Conservation (phyloP, 306 rosid genomes). For the Begonia loranthoides region DNA sequence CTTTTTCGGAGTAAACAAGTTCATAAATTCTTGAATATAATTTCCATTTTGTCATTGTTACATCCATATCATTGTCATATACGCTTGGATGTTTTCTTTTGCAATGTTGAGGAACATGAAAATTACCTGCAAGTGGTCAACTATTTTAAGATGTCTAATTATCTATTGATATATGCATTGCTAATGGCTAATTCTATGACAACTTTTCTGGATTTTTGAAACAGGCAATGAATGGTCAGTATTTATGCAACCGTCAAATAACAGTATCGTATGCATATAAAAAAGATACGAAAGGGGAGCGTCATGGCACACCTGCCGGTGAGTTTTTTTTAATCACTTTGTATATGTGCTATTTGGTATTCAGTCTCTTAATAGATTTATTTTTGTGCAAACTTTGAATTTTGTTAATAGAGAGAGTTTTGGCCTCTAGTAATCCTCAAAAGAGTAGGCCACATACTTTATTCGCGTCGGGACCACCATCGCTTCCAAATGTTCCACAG, state of each 20-base stretch:
- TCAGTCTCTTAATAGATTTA: constrained; percentile 2
- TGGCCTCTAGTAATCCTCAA: constrained; percentile 94
- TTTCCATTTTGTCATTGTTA: too few species aligned
- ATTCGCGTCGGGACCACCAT: constrained; percentile 92
- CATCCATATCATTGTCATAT: too few species aligned
- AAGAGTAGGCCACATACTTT: constrained; percentile 93
- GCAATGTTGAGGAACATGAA: too few species aligned
- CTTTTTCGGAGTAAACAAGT: too few species aligned
- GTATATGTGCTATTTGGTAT: neutral
- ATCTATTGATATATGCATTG: too few species aligned
- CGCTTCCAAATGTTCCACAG: constrained; percentile 52
- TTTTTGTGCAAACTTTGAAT: constrained; percentile 7
- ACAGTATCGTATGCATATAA: constrained; percentile 96
- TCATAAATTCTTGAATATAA: too few species aligned
- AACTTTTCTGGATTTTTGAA: too few species aligned
- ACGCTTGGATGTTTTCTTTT: too few species aligned
- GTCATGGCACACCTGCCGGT: constrained; percentile 99
- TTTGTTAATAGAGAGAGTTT: constrained; percentile 57
- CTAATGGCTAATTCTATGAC: too few species aligned
- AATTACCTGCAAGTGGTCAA: too few species aligned
- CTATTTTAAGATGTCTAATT: too few species aligned
- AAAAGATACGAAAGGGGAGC: constrained; percentile 97
- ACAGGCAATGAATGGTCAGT: constrained; percentile 96
- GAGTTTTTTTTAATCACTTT: constrained; percentile 10
- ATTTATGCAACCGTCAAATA: constrained; percentile 97